phyloP scores from a whole-genome alignment of 2,329 filamentous ascomycete genomes.

The Fusarium poae region DNA sequence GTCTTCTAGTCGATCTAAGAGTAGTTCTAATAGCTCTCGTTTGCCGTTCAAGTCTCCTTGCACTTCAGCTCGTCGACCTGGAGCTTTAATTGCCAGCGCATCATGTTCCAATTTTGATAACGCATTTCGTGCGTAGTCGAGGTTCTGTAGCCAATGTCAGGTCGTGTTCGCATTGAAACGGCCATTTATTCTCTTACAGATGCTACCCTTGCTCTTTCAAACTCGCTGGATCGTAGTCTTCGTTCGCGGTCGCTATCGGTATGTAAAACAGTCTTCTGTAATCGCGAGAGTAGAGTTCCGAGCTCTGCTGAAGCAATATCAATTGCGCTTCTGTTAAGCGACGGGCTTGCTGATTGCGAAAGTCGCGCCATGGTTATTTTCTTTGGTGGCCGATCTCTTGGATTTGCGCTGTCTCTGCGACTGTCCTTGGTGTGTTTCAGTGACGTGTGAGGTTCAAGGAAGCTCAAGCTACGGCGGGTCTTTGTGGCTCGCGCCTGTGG shows the following conservation, averaged over 20 bases:
- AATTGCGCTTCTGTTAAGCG: conserved; percentile 40
- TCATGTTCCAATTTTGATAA: conserved; percentile 80
- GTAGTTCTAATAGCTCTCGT: conserved; percentile 73
- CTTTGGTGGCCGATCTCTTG: conserved; percentile 18
- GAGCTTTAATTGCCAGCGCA: conserved; percentile 69
- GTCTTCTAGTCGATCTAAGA: conserved; percentile 76
- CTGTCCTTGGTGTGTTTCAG: conserved; percentile 41
- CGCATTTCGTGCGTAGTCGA: conserved; percentile 77
- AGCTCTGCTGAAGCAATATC: conserved; percentile 63
- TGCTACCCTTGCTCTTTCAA: conserved; percentile 67
- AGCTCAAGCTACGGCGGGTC: conserved; percentile 37
- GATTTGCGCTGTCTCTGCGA: conserved; percentile 2
- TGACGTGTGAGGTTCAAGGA: conserved; percentile 49
- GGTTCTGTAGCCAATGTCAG: conserved; percentile 64
- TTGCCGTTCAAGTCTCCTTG: conserved; percentile 75
- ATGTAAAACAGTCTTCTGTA: conserved; percentile 75
- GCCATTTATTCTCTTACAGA: conserved; percentile 53
- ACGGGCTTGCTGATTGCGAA: conserved; percentile 31
- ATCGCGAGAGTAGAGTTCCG: conserved; percentile 72
- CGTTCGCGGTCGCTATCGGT: conserved; percentile 70
- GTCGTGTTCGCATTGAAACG: background rate
- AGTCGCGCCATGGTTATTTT: conserved; percentile 49
- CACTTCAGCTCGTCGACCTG: conserved; percentile 68
- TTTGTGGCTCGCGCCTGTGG: conserved; percentile 46
- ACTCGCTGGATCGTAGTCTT: conserved; percentile 70